Evolutionary conservation across 2,329 filamentous ascomycete genomes (phyloP).

Genomic region (Lachnellula cervina): DNA sequence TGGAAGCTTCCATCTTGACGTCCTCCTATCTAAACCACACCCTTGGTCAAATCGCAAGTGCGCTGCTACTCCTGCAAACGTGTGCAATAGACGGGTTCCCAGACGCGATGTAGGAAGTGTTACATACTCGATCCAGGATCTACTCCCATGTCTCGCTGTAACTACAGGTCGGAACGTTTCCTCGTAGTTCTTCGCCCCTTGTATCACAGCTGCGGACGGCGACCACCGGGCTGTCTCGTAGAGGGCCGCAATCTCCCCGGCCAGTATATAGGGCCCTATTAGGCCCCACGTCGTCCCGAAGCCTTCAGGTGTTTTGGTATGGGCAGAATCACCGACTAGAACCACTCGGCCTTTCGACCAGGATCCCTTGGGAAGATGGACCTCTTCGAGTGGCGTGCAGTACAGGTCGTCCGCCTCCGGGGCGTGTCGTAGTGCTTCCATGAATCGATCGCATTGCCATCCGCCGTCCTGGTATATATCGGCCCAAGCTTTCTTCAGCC

Average conservation of each 20-base stretch:
- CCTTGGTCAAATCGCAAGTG: background rate
- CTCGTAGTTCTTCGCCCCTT: background rate
- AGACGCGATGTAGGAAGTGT: background rate
- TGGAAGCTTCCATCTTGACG: conserved; percentile 3
- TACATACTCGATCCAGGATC: background rate
- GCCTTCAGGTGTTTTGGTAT: conserved; percentile 44
- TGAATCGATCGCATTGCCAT: conserved; percentile 39
- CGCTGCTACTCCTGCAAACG: background rate
- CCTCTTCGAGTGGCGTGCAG: conserved; percentile 36
- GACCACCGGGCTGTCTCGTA: background rate
- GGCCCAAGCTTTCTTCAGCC: conserved; percentile 37
- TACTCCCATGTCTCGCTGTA: background rate
- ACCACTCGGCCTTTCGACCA: conserved; percentile 43
- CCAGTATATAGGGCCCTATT: conserved; percentile 48
- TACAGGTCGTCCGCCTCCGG: conserved; percentile 39
- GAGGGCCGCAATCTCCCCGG: conserved; percentile 41
- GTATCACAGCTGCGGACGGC: background rate
- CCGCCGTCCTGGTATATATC: conserved; percentile 38
- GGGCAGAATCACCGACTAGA: conserved; percentile 50
- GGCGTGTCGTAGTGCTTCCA: conserved; percentile 34
- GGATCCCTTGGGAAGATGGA: conserved; percentile 34
- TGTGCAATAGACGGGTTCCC: conserved; percentile 1
- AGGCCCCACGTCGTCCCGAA: conserved; percentile 46
- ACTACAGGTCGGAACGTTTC: background rate
- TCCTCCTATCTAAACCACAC: background rate